These are phyloP conservation scores for Lumnitzera racemosa DNA, from an alignment of 345 rosid species.

Conservation along the genomic window DNA sequence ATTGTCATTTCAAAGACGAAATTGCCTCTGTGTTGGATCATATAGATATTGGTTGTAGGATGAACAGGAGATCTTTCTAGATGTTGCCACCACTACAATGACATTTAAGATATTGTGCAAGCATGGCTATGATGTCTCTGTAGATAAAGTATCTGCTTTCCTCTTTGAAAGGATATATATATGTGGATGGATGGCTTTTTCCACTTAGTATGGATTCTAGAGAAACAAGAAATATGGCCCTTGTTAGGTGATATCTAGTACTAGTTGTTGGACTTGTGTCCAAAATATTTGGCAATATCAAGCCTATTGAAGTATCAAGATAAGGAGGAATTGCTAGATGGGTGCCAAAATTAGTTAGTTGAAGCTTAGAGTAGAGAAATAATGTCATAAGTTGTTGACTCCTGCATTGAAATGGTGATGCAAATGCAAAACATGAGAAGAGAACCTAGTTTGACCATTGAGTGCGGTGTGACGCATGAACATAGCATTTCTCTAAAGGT, in stretches of 20 bases:
- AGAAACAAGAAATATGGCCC: too few species aligned
- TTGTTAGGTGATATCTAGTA: conserved; percentile 65
- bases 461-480: conserved; percentile 37
- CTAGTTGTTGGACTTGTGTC: conserved; percentile 96
- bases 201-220: too few species aligned
- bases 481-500: conserved; percentile 52
- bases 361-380: conserved; percentile 92
- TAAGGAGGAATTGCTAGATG: conserved; percentile 26
- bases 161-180: too few species aligned
- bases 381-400: conserved; percentile 81
- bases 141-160: conserved; percentile 14
- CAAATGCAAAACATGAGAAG: conserved; percentile 76
- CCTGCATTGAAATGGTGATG: conserved; percentile 78
- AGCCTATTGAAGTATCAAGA: conserved; percentile 60
- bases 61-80: conserved; percentile 59
- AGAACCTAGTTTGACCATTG: conserved; percentile 61
- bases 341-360: conserved; percentile 68
- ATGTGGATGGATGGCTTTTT: too few species aligned
- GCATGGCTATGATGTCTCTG: conserved; percentile 64
- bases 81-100: conserved; percentile 53
- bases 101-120: conserved; percentile 63
- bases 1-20: conserved; percentile 52
- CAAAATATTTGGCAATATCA: conserved; percentile 69
- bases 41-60: conserved; percentile 68
- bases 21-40: conserved; percentile 41